A percentile compares a stretch with the other conserved stretches of the same genome.
phyloP scores from a whole-genome alignment of 1,284 basidiomycete species.

The Golubevia sp. region DNA sequence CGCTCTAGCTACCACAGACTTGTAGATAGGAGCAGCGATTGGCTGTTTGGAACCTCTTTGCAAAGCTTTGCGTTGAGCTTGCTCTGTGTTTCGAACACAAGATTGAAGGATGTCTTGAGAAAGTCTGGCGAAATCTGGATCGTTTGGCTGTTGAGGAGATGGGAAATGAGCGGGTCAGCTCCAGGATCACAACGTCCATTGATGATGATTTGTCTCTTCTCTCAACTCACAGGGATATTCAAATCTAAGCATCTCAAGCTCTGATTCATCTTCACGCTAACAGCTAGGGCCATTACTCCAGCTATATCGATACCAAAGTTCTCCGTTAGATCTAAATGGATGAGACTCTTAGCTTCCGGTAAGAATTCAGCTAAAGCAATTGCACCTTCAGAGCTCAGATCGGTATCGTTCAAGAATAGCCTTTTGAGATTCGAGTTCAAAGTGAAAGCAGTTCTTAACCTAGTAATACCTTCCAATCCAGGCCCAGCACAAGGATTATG shows the following conservation, averaged over 20 bases:
- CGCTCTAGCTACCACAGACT: constrained; percentile 37
- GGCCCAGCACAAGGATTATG: constrained; percentile 92
- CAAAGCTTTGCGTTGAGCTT: constrained; percentile 31
- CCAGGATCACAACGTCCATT: not conserved
- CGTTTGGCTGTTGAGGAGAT: constrained; percentile 70
- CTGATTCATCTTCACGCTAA: constrained; percentile 79
- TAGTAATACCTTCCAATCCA: constrained; percentile 75
- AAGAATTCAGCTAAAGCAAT: constrained; percentile 95
- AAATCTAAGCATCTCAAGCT: constrained; percentile 89
- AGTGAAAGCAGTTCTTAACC: constrained; percentile 80
- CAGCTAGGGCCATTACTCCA: constrained; percentile 86
- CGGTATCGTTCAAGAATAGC: constrained; percentile 84
- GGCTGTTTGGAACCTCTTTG: constrained; percentile 34
- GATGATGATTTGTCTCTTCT: not conserved
- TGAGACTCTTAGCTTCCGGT: constrained; percentile 80
- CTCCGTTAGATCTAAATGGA: constrained; percentile 72
- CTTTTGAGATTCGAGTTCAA: constrained; percentile 89
- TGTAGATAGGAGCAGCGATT: constrained; percentile 50
- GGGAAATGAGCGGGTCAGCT: no score
- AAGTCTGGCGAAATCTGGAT: constrained; percentile 78
- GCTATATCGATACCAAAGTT: constrained; percentile 75
- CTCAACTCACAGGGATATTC: constrained; percentile 71
- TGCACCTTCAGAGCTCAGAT: constrained; percentile 80
- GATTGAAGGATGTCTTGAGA: constrained; percentile 63
- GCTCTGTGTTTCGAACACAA: constrained; percentile 27